These are phyloP conservation scores for Coemansia sp. DNA, from an alignment of 192 early-diverging fungal species.

Conservation along the genomic window DNA sequence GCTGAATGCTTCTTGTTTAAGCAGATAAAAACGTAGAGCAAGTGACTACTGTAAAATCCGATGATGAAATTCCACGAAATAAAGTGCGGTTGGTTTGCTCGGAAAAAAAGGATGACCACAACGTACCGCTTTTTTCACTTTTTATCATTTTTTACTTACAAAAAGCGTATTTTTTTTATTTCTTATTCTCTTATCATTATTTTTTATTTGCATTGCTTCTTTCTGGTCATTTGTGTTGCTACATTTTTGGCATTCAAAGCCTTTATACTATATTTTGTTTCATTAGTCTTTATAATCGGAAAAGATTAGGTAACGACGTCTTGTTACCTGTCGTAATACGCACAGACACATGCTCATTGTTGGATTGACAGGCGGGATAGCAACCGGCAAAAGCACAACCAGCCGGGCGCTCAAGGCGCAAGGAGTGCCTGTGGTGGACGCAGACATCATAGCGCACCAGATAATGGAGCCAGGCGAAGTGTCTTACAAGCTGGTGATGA, in stretches of 20 bases:
- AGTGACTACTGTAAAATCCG: too few species aligned
- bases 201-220: constrained; percentile 1
- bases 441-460: constrained; percentile 86
- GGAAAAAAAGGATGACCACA: background rate
- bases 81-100: background rate
- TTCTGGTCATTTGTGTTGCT: background rate
- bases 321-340: background rate
- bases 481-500: constrained; percentile 71
- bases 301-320: background rate
- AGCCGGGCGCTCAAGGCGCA: constrained; percentile 60
- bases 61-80: too few species aligned
- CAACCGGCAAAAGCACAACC: constrained; percentile 89
- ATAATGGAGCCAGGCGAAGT: constrained; percentile 77
- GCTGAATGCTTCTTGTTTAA: too few species aligned
- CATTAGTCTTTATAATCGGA: background rate
- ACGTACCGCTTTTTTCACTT: background rate
- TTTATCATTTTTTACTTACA: background rate
- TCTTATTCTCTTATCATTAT: background rate
- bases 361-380: constrained; percentile 96
- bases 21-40: too few species aligned
- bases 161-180: background rate
- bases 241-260: background rate
- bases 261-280: background rate
- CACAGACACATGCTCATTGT: constrained; percentile 74
- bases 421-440: constrained; percentile 82